These are phyloP conservation scores for Apiospora pterosperma DNA, from an alignment of 2,329 filamentous ascomycete genomes.

Conservation along the genomic window DNA sequence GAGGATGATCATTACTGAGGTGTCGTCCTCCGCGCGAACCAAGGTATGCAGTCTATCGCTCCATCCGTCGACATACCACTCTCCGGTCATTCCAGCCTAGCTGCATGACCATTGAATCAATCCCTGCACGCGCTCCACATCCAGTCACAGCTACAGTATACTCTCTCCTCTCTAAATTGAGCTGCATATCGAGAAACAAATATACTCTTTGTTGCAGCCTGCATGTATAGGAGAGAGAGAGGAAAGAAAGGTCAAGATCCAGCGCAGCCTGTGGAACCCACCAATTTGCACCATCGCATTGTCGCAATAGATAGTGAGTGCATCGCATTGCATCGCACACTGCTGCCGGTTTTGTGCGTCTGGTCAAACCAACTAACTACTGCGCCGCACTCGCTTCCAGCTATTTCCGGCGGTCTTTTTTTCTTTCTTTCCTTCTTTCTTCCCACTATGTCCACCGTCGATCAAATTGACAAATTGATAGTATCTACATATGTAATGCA, in stretches of 20 bases:
- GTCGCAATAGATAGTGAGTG: no score
- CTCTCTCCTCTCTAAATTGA: not conserved
- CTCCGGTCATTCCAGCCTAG: not conserved
- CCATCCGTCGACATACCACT: not conserved
- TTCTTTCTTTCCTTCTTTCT: no score
- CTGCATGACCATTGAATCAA: not conserved
- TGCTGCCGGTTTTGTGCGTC: not conserved
- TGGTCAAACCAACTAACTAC: not conserved
- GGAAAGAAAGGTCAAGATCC: not conserved
- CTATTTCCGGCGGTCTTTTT: not conserved
- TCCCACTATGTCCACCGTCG: not conserved
- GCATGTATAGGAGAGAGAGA: not conserved
- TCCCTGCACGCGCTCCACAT: slow-evolving; percentile 1
- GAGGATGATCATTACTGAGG: not conserved
- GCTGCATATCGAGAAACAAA: not conserved
- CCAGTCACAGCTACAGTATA: not conserved
- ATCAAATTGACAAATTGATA: not conserved
- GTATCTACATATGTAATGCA: not conserved
- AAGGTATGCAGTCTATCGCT: not conserved
- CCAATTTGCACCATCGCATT: not conserved
- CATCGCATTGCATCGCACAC: not conserved
- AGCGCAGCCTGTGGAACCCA: not conserved
- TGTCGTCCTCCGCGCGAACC: not conserved
- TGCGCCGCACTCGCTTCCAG: not conserved
- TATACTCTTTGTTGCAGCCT: not conserved